Conservation (phyloP, 2,329 filamentous ascomycete genomes). For the Calonectria leucothoes region DNA sequence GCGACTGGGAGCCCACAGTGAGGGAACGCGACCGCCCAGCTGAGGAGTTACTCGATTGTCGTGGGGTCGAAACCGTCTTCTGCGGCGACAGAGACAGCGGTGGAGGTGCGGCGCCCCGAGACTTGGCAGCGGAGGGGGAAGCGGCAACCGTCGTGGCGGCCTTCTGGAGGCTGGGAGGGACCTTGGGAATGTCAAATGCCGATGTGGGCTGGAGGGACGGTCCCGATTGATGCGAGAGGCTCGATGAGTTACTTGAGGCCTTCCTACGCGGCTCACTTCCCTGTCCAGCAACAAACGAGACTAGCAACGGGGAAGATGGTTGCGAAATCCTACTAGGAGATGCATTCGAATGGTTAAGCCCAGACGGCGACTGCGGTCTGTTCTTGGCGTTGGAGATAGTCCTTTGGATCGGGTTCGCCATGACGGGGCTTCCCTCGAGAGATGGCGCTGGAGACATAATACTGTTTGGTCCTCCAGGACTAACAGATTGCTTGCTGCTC, state of each 20-base stretch:
- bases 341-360: constrained; percentile 81
- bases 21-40: constrained; percentile 83
- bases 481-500: constrained; percentile 60
- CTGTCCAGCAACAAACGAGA: constrained; percentile 92
- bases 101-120: constrained; percentile 61
- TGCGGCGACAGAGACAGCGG: constrained; percentile 70
- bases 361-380: constrained; percentile 88
- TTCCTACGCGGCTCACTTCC: constrained; percentile 84
- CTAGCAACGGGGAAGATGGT: constrained; percentile 81
- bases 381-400: constrained; percentile 88
- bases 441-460: constrained; percentile 72
- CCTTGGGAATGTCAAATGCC: constrained; percentile 78
- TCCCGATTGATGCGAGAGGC: constrained; percentile 79
- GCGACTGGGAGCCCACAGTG: constrained; percentile 94
- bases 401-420: constrained; percentile 83
- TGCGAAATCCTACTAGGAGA: constrained; percentile 86
- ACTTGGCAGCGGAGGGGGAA: constrained; percentile 68
- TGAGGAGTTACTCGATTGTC: constrained; percentile 71
- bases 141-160: constrained; percentile 65
- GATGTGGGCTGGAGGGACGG: constrained; percentile 75
- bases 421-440: constrained; percentile 85
- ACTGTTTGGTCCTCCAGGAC: constrained; percentile 55
- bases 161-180: constrained; percentile 69
- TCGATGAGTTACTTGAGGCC: constrained; percentile 89
- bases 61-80: constrained; percentile 70